A percentile compares a stretch with the other conserved stretches of the same genome.
Evolutionary conservation across 371 early-diverging fungal genomes (phyloP).

Genomic region (Mortierella sp.): DNA sequence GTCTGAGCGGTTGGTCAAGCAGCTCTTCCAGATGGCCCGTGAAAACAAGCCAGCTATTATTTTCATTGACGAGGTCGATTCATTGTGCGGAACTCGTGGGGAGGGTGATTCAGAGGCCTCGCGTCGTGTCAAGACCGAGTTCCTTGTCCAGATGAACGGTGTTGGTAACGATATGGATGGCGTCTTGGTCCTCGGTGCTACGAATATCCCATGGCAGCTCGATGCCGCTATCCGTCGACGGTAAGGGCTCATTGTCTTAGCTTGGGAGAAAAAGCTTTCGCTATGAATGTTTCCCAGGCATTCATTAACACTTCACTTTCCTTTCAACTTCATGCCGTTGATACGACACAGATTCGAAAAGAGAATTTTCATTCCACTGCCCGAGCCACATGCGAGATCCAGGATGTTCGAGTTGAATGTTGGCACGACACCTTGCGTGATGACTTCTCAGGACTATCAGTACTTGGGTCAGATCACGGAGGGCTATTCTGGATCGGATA

Average conservation of each 20-base stretch:
- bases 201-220: conserved; percentile 98
- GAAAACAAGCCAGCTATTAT: conserved; percentile 96
- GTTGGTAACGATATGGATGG: conserved; percentile 96
- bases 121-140: conserved; percentile 95
- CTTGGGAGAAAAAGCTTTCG: not conserved
- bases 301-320: not conserved
- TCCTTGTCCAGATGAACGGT: conserved; percentile 98
- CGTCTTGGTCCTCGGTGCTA: conserved; percentile 96
- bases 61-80: conserved; percentile 99
- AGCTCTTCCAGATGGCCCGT: conserved; percentile 95
- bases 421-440: conserved; percentile 88
- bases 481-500: conserved; percentile 97
- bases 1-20: conserved; percentile 95
- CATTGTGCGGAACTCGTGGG: conserved; percentile 93
- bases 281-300: not conserved
- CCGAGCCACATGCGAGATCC: conserved; percentile 90
- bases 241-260: conserved; percentile 45
- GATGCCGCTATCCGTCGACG: conserved; percentile 95
- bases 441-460: conserved; percentile 80
- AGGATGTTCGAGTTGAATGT: conserved; percentile 93
- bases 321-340: not conserved
- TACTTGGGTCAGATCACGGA: conserved; percentile 87
- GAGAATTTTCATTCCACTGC: conserved; percentile 97
- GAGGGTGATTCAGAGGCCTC: conserved; percentile 97
- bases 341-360: conserved; percentile 87